phyloP scores from a whole-genome alignment of 75 land plant species.

The Selaginella moellendorffii region DNA sequence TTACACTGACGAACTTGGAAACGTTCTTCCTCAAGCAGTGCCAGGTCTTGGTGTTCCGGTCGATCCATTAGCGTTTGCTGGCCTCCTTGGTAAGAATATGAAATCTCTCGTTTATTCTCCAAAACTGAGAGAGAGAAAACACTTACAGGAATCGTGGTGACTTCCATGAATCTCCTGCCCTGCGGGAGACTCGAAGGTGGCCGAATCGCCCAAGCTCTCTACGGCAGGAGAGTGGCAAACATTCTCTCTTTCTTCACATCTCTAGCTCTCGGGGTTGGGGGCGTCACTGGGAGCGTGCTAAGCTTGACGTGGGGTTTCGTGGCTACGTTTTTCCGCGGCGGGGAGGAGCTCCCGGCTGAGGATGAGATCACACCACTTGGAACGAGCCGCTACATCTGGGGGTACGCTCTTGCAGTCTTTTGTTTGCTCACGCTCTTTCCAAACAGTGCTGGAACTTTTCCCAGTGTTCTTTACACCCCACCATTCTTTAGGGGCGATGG shows the following conservation, averaged over 20 bases:
- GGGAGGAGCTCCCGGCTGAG: conserved; percentile 90
- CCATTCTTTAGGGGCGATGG: conserved; percentile 80
- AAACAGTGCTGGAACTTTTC: conserved; percentile 89
- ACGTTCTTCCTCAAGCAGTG: conserved; percentile 90
- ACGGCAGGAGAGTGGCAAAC: conserved; percentile 60
- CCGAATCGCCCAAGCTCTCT: conserved; percentile 82
- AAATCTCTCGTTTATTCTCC: too few relatives aligned
- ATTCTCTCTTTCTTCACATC: conserved; percentile 67
- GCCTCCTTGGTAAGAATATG: conserved; percentile 58
- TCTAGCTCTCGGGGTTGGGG: conserved; percentile 67
- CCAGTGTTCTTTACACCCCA: conserved; percentile 55
- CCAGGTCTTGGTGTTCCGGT: conserved; percentile 92
- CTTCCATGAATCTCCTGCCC: conserved; percentile 81
- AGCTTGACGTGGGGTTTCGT: conserved; percentile 83
- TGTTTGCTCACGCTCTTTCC: conserved; percentile 91
- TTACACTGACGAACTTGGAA: conserved; percentile 89
- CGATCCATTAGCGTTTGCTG: conserved; percentile 97
- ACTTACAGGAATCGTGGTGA: conserved; percentile 82
- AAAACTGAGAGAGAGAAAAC: background rate
- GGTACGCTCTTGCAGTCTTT: conserved; percentile 45
- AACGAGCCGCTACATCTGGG: conserved; percentile 58
- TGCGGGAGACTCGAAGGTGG: conserved; percentile 94
- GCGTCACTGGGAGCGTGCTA: conserved; percentile 74
- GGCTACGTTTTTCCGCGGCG: conserved; percentile 90
- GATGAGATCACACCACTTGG: conserved; percentile 90